Evolutionary conservation across 2,329 filamentous ascomycete genomes (phyloP).

Genomic region (Trichoderma breve): DNA sequence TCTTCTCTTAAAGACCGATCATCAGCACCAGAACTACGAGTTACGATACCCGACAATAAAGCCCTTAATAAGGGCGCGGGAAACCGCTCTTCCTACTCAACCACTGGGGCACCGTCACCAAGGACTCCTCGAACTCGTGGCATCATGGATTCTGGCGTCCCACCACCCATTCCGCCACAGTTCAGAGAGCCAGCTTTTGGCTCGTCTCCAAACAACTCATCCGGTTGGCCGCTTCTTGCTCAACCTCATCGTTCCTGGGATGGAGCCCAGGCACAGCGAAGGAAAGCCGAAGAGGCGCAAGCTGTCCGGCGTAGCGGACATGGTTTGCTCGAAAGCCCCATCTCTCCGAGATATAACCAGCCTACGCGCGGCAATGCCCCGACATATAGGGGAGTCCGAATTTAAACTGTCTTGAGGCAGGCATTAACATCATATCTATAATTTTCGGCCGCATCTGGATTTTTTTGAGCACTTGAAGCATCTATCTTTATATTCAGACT

Average conservation of each 20-base stretch:
- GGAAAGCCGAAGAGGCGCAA: background rate
- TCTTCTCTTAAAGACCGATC: slow-evolving; percentile 18
- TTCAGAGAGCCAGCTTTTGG: slow-evolving; percentile 2
- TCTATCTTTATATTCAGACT: background rate
- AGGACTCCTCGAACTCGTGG: slow-evolving; percentile 10
- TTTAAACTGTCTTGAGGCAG: slow-evolving; percentile 33
- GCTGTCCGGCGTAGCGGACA: slow-evolving; percentile 32
- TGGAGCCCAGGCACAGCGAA: slow-evolving; percentile 10
- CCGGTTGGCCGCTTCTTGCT: background rate
- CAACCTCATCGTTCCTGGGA: background rate
- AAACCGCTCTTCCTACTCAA: slow-evolving; percentile 23
- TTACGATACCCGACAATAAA: slow-evolving; percentile 16
- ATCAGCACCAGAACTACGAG: slow-evolving; percentile 30
- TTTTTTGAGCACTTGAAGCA: background rate
- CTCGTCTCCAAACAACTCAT: background rate
- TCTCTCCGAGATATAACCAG: slow-evolving; percentile 34
- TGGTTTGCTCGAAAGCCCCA: slow-evolving; percentile 38
- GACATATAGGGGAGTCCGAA: slow-evolving; percentile 53
- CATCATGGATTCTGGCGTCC: slow-evolving; percentile 16
- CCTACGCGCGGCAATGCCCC: slow-evolving; percentile 59
- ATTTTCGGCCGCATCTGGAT: background rate
- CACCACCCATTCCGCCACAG: slow-evolving; percentile 16
- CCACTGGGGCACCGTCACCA: slow-evolving; percentile 22
- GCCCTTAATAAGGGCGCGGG: slow-evolving; percentile 24
- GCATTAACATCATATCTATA: background rate